Evolutionary conservation across 495 filamentous ascomycete species (phyloP), one percentile per base, ranked within the genome.

Genomic region (Penicillium coffeae): DNA sequence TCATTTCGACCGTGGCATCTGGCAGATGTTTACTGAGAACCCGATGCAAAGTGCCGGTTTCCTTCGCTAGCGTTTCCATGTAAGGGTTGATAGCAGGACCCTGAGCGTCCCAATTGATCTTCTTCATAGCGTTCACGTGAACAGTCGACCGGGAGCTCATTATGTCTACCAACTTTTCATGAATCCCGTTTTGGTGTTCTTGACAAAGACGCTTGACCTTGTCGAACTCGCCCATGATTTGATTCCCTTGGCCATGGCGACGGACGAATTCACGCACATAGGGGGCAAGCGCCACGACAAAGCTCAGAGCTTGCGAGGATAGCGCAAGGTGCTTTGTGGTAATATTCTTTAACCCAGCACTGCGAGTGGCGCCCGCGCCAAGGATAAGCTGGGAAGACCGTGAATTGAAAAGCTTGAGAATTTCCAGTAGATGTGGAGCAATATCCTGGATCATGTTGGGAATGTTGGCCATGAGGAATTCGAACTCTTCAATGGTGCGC

Each of bases 121-220:
- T 81, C 62, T 82, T 88, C 72, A 99, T 83, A 14, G 80, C 78
- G 48, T 79, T 85, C 16, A 89, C 82, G 55, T 88, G 89, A 0
- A 80, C 69, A 1, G 79, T 67, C 6, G 87, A 87, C 1, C 93
- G 81, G 10, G 82, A 83, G 39, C 83, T 84, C 91, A 97, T 96
- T 50, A 99, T 97, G 48, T 95, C 90, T 13, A 96, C 87, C 0
- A 99, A 73, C 62, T 99, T 99, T 44, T 95, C 90, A 58, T 95
- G 89, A 47, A 97, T 97, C 51, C 82, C 89, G 25, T 81, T 82
- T 60, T 96, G 93, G 63, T 97, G 93, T 58, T 99, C 93, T 58
- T 95, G 89, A 55, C 86, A 92, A 6, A 88, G 74, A 32, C 93
- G 80, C 53, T 86, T 86, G 45, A 95, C 84, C 72, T 90, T 96